Evolutionary conservation across 192 early-diverging fungal genomes (phyloP), one percentile per base, ranked within the genome.

Genomic region (Linnemannia zychae): DNA sequence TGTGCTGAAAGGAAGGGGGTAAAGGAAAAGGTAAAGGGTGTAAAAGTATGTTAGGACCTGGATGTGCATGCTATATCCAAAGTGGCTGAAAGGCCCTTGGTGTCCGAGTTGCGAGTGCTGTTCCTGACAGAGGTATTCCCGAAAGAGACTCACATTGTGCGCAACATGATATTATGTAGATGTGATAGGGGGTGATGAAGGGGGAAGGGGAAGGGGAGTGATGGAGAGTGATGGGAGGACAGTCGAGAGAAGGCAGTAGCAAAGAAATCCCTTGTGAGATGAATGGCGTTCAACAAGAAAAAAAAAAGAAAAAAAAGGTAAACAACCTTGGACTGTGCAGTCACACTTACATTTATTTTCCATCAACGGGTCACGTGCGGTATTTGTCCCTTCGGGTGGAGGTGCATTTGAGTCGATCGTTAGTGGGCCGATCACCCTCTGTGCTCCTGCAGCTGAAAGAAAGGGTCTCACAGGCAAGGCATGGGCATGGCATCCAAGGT

Each of bases 1-100:
- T 84, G 97, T 97, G 34, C 95, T 96, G 74, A 0, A 49, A 38
- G 13, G 18, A 3, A 16, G 1, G 67, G 49, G 49, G 22, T 13
- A 48, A 38, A 44, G 1, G n/a, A 34, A 40, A 22, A 60, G 66
- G 37, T 28, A 66, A 13, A 20, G 16, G 22, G 48, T 48, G 68
- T 44, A 50, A 36, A 60, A 34, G 18, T 44, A 3, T 48, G 67
- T 77, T 38, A 50, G 49, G 57, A 63, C 57, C 57, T 63, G 28
- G 28, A 63, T 63, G 31, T 63, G 12, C 24, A 28, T 12, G n/a
- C 46, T 13, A 40, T 15, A 24, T 13, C 38, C n/a, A 46, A 24
- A 0, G 47, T 24, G 22, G 22, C 18, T 28, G 40, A 44, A 16
- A 47, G 33, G 3, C 7, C 17, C 22, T 20, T 69, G 36, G 67